Conservation (phyloP, 2,329 filamentous ascomycete species). For the Zymoseptoria ardabiliae region DNA sequence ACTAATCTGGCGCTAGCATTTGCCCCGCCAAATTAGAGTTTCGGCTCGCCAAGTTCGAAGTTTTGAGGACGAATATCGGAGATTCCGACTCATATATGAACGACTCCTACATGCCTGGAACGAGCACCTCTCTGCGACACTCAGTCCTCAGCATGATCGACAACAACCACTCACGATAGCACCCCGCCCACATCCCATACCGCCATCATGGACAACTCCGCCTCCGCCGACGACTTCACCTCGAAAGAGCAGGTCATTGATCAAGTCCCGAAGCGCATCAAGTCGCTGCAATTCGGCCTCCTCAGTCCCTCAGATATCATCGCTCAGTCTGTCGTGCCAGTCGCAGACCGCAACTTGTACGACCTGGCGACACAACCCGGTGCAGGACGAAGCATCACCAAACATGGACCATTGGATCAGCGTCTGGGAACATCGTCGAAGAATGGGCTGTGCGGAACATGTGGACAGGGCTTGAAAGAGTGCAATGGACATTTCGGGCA, state of each 20-base stretch:
- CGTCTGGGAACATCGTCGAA: slow-evolving; percentile 88
- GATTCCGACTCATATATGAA: neutral
- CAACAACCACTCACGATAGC: slow-evolving; percentile 12
- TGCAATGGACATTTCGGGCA: slow-evolving; percentile 96
- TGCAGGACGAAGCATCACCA: slow-evolving; percentile 61
- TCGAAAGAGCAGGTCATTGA: slow-evolving; percentile 83
- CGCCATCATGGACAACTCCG: slow-evolving; percentile 10
- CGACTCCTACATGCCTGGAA: neutral
- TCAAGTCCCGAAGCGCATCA: slow-evolving; percentile 82
- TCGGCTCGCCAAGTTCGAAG: neutral
- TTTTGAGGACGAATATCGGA: neutral
- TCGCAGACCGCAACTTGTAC: slow-evolving; percentile 90
- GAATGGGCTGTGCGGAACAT: slow-evolving; percentile 70
- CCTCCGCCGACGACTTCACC: slow-evolving; percentile 15
- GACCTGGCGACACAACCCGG: slow-evolving; percentile 56
- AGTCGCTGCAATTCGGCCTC: slow-evolving; percentile 88
- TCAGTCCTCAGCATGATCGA: neutral
- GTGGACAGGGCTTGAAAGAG: slow-evolving; percentile 68
- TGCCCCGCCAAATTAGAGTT: neutral
- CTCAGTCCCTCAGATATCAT: slow-evolving; percentile 83
- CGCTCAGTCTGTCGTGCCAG: slow-evolving; percentile 87
- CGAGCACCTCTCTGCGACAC: neutral
- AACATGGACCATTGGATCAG: slow-evolving; percentile 79
- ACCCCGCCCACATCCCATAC: slow-evolving; percentile 1
- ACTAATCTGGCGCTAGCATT: neutral